A percentile compares a stretch with the other conserved stretches of the same genome.
These are phyloP conservation scores for Ophiostoma perfectum DNA, from an alignment of 2,329 filamentous ascomycete genomes.

Conservation along the genomic window DNA sequence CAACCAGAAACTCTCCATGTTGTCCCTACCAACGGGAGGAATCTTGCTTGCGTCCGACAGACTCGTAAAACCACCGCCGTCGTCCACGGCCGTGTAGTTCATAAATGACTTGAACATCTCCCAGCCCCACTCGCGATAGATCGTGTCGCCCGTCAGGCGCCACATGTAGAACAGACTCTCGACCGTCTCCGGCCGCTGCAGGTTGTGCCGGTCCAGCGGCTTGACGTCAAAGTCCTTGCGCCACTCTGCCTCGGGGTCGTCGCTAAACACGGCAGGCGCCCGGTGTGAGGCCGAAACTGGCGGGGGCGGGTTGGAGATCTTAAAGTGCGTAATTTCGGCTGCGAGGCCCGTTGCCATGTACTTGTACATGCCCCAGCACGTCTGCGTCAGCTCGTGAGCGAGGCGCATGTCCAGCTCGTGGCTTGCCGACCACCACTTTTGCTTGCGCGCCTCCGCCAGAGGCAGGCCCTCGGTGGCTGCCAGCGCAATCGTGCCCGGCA, in stretches of 20 bases:
- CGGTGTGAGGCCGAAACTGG: constrained; percentile 51
- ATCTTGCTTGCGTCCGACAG: constrained; percentile 67
- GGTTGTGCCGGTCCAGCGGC: constrained; percentile 78
- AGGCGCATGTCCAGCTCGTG: constrained; percentile 84
- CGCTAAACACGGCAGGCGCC: constrained; percentile 42
- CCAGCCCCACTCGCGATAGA: constrained; percentile 96
- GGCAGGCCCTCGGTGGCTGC: constrained; percentile 74
- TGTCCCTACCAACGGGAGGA: constrained; percentile 68
- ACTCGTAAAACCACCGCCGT: constrained; percentile 76
- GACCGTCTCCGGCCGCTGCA: constrained; percentile 94
- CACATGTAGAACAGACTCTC: constrained; percentile 98
- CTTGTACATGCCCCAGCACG: constrained; percentile 97
- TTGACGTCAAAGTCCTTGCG: constrained; percentile 75
- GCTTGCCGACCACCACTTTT: constrained; percentile 65
- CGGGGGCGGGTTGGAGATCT: constrained; percentile 60
- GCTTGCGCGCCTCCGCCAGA: constrained; percentile 67
- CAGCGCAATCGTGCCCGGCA: constrained; percentile 91
- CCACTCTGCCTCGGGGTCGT: constrained; percentile 56
- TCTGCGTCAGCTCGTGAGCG: constrained; percentile 86
- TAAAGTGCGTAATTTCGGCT: constrained; percentile 89
- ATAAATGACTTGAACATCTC: constrained; percentile 94
- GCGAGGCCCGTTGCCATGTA: constrained; percentile 86
- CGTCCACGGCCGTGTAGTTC: constrained; percentile 72
- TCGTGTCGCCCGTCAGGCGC: constrained; percentile 85
- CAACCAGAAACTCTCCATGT: constrained; percentile 99